These are phyloP conservation scores for Mrakia gelida DNA, from an alignment of 768 basidiomycete species.

Conservation along the genomic window DNA sequence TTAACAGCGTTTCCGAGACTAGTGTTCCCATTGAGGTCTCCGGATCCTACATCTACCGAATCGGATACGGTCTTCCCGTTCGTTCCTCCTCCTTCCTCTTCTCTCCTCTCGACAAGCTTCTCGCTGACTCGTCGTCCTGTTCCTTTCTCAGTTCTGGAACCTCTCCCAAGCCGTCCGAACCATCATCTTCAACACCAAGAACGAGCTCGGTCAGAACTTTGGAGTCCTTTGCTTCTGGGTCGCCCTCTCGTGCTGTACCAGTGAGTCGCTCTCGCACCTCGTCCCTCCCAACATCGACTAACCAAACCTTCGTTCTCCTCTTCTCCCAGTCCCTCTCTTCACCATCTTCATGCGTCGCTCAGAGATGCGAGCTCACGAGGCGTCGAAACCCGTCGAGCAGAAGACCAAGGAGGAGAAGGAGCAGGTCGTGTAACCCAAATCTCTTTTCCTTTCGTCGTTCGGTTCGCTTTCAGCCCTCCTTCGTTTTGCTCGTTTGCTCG, in stretches of 20 bases:
- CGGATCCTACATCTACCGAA: conserved; percentile 40
- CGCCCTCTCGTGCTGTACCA: conserved; percentile 45
- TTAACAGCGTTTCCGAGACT: not conserved
- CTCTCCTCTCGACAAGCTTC: not conserved
- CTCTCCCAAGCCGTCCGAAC: conserved; percentile 58
- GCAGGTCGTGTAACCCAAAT: not conserved
- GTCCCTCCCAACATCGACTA: not conserved
- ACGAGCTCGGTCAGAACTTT: conserved; percentile 46
- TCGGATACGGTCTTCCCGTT: conserved; percentile 67
- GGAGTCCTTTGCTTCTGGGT: conserved; percentile 44
- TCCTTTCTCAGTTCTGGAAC: conserved; percentile 57
- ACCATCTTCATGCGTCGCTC: conserved; percentile 39
- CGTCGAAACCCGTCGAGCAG: not conserved
- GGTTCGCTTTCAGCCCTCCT: not conserved
- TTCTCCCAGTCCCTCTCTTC: conserved; percentile 34
- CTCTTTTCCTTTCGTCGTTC: not conserved
- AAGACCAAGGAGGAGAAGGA: not conserved
- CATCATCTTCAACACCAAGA: conserved; percentile 63
- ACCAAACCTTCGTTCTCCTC: not conserved
- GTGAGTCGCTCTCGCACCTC: not conserved
- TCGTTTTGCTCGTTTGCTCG: not conserved
- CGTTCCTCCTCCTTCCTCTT: conserved; percentile 46
- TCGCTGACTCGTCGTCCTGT: not conserved
- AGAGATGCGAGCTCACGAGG: not conserved
- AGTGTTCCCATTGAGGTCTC: not conserved